Percentiles rank a stretch among this genome's conserved stretches.
Evolutionary conservation across 108 stramenopile genomes (phyloP).

Genomic region (Pseudonitzschia pungens): DNA sequence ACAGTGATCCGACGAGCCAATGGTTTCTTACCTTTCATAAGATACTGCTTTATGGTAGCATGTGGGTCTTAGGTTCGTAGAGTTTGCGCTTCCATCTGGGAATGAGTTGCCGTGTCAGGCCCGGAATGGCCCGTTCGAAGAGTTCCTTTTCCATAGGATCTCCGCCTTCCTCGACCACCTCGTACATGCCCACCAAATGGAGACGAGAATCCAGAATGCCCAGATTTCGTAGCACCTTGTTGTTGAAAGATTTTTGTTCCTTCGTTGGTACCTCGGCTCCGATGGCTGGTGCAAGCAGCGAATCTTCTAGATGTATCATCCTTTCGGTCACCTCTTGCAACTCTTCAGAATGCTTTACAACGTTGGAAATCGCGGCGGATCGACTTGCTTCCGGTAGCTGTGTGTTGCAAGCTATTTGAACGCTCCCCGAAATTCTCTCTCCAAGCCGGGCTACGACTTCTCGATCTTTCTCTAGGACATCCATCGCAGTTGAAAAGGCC

Average conservation of each 20-base stretch:
- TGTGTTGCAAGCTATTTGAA: slow-evolving; percentile 3
- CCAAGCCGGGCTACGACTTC: slow-evolving; percentile 38
- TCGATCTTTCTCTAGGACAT: slow-evolving; percentile 49
- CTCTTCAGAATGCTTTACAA: slow-evolving; percentile 39
- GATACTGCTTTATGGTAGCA: neutral
- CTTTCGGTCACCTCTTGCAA: slow-evolving; percentile 33
- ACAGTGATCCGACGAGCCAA: neutral
- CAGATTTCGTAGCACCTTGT: slow-evolving; percentile 55
- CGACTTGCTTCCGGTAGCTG: neutral
- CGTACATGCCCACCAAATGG: slow-evolving; percentile 81
- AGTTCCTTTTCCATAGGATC: slow-evolving; percentile 40
- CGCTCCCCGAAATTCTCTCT: slow-evolving; percentile 13
- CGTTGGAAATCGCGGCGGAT: slow-evolving; percentile 25
- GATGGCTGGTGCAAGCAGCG: slow-evolving; percentile 61
- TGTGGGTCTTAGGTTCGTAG: slow-evolving; percentile 55
- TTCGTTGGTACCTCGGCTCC: slow-evolving; percentile 46
- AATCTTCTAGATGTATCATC: slow-evolving; percentile 57
- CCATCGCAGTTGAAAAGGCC: slow-evolving; percentile 55
- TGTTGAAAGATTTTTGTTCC: slow-evolving; percentile 81
- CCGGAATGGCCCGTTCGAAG: slow-evolving; percentile 72
- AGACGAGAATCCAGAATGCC: slow-evolving; percentile 75
- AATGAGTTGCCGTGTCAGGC: slow-evolving; percentile 65
- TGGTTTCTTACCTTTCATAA: neutral
- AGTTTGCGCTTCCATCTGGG: slow-evolving; percentile 74
- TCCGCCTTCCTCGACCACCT: slow-evolving; percentile 56